Conservation (phyloP, 1,139 yeast species). For the Hyphopichia pseudoburtonii region DNA sequence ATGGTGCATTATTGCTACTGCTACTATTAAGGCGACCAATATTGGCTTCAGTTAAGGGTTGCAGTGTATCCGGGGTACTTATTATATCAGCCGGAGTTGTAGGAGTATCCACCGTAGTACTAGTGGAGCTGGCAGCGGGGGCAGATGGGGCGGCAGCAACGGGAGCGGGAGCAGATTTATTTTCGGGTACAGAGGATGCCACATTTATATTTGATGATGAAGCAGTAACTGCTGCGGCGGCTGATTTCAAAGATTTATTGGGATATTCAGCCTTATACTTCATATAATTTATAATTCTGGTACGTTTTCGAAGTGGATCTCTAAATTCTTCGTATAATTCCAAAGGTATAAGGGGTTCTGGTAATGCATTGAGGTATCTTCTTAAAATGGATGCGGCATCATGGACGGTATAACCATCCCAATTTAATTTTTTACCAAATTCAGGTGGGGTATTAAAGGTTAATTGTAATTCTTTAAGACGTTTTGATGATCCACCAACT, state of each 20-base stretch:
- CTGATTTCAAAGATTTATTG: slow-evolving; percentile 19
- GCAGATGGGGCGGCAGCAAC: neutral
- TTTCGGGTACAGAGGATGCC: neutral
- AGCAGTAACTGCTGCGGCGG: neutral
- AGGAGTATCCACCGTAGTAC: neutral
- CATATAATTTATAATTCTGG: slow-evolving; percentile 61
- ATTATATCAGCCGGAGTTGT: slow-evolving; percentile 8
- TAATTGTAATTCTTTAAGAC: slow-evolving; percentile 82
- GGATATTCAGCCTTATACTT: slow-evolving; percentile 53
- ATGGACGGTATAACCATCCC: slow-evolving; percentile 97
- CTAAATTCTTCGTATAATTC: slow-evolving; percentile 77
- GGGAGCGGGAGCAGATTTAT: neutral
- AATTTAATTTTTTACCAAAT: slow-evolving; percentile 80
- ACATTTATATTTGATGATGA: neutral
- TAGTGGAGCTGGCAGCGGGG: slow-evolving; percentile 2
- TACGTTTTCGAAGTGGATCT: slow-evolving; percentile 65
- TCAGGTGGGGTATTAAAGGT: slow-evolving; percentile 85
- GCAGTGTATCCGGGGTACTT: slow-evolving; percentile 19
- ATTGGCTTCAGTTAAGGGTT: slow-evolving; percentile 34
- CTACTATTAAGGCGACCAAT: slow-evolving; percentile 22
- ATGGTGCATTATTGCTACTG: slow-evolving; percentile 1
- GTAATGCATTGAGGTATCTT: slow-evolving; percentile 80
- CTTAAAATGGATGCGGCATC: slow-evolving; percentile 93
- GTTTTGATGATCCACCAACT: slow-evolving; percentile 86
- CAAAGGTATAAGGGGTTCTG: slow-evolving; percentile 89